Base-by-base conservation (phyloP, 2,329 filamentous ascomycete species). In the Penicillium frequentans region DNA sequence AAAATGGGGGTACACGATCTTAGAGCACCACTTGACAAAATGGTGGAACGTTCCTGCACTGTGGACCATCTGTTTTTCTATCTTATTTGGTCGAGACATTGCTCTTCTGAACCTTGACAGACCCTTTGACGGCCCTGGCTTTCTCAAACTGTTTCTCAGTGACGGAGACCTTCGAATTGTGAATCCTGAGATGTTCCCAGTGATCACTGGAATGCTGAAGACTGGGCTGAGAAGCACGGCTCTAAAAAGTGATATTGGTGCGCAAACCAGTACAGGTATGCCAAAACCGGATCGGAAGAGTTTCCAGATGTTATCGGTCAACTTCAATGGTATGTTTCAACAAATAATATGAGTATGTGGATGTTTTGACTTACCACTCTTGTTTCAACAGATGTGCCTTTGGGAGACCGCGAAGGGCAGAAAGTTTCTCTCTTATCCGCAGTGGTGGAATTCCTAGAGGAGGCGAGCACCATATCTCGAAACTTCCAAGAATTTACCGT, bases 21-120 rank as follows among this genome's bases (percentile, higher is more conserved):
- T 98, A 85, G 89, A 89, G 37, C 84, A 90, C 66, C 85, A 91
- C 31, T 77, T 99, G 4, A 91, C 88, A 68, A 82, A 88, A 66
- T 97, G 93, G 86, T 99, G 95, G 93, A 88, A 90, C 67, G 84
- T 92, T 16, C 85, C 92, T 2, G 85, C 86, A 0, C 75, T 98
- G 26, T 98, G 95, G 95, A 87, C 89, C 0, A 88, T 95, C 44
- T 92, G 90, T 69, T 90, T 99, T 73, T 88, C 90, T 52, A 89
- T 98, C 23, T 75, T 99, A 2, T 96, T 99, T 68, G 92, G 90
- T 1, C 83, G 86, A 43, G 92, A 97, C 68, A 85, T 96, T 46
- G 87, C 86, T 2, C 85, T 85, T 49, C 84, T 93, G 64, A 84
- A 93, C 67, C 85, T 92, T 64, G 85, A 90, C 51, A 82, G 85